Conservation (phyloP, 2,329 filamentous ascomycete species). For the Ascosphaera aggregata region DNA sequence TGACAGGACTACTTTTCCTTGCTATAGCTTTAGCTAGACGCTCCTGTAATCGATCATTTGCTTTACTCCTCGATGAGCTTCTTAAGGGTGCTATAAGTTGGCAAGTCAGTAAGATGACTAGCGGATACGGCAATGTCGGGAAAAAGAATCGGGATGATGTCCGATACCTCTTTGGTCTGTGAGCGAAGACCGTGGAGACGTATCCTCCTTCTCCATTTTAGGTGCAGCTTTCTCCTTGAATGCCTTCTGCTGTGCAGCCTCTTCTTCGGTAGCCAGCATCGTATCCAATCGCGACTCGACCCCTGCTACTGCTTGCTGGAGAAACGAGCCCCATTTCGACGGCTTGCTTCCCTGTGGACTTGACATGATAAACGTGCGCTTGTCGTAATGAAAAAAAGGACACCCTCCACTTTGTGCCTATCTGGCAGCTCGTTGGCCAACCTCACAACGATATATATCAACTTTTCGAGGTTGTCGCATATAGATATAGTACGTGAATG, state of each 20-base stretch:
- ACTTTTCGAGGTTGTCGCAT: too few species aligned
- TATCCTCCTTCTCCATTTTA: background rate
- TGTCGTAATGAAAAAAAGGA: too few species aligned
- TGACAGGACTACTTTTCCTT: conserved; percentile 35
- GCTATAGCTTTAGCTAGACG: conserved; percentile 71
- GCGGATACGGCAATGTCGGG: background rate
- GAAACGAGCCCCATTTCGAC: conserved; percentile 48
- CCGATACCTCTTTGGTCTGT: background rate
- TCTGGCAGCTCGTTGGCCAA: too few species aligned
- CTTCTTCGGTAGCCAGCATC: conserved; percentile 63
- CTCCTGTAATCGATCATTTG: conserved; percentile 71
- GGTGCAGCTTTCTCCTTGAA: conserved; percentile 8
- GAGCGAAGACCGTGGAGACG: background rate
- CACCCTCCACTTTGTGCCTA: too few species aligned
- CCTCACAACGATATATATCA: too few species aligned
- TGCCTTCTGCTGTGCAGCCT: conserved; percentile 12
- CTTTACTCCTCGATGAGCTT: conserved; percentile 38
- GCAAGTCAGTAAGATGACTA: conserved; percentile 4
- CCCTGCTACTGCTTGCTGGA: conserved; percentile 77
- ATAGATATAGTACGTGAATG: too few species aligned
- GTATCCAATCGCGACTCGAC: conserved; percentile 84
- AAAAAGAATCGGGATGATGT: background rate
- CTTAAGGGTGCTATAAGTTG: conserved; percentile 28
- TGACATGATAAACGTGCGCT: too few species aligned
- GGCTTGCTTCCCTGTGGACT: conserved; percentile 14